These are phyloP conservation scores for Corylus avellana DNA, from an alignment of 306 rosid species.

Conservation along the genomic window DNA sequence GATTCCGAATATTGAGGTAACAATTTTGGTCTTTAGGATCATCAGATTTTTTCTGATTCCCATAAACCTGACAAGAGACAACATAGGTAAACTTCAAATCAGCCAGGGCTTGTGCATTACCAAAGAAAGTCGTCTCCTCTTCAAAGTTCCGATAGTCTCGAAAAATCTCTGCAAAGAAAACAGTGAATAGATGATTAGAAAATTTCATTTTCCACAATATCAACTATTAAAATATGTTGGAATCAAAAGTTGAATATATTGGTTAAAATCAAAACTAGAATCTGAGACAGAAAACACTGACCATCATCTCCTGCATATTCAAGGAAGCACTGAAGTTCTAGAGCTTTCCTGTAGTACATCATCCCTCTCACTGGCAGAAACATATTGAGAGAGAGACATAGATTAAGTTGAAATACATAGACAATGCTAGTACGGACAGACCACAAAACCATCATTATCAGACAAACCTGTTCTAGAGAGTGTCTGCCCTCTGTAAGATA, in stretches of 20 bases:
- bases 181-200: slow-evolving; percentile 11
- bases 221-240: slow-evolving; percentile 8
- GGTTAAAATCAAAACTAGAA: neutral
- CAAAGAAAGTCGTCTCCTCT: slow-evolving; percentile 28
- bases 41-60: slow-evolving; percentile 73
- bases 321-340: slow-evolving; percentile 67
- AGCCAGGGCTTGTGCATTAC: slow-evolving; percentile 72
- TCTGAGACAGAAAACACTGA: slow-evolving; percentile 38
- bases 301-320: slow-evolving; percentile 62
- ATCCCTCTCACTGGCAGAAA: slow-evolving; percentile 84
- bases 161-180: slow-evolving; percentile 49
- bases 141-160: slow-evolving; percentile 42
- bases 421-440: slow-evolving; percentile 22
- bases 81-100: slow-evolving; percentile 97
- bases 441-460: slow-evolving; percentile 21
- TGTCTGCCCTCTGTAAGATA: slow-evolving; percentile 95
- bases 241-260: slow-evolving; percentile 17
- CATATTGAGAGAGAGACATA: slow-evolving; percentile 17
- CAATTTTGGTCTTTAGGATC: slow-evolving; percentile 48
- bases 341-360: slow-evolving; percentile 88
- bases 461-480: slow-evolving; percentile 93
- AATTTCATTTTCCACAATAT: slow-evolving; percentile 6
- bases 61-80: slow-evolving; percentile 90
- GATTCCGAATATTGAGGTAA: slow-evolving; percentile 73
- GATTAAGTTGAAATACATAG: slow-evolving; percentile 16